Percentiles rank a stretch among this genome's conserved stretches.
phyloP scores from a whole-genome alignment of 2,329 filamentous ascomycete genomes.

The Ascochyta rabiei region DNA sequence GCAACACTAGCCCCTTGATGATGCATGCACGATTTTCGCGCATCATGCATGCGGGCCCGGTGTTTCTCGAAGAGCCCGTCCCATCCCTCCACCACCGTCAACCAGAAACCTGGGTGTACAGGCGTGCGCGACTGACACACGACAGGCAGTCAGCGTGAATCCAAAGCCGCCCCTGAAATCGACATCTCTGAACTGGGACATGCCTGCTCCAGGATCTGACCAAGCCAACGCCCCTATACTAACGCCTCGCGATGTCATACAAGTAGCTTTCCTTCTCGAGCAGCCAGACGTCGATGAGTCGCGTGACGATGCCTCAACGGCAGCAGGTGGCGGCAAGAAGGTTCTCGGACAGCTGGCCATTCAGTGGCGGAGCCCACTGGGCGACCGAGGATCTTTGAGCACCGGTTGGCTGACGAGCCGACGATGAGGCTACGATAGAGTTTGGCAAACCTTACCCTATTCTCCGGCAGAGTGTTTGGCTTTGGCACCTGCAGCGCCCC shows the following conservation, averaged over 20 bases:
- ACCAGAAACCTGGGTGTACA: background rate
- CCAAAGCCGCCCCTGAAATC: constrained; percentile 61
- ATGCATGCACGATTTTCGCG: constrained; percentile 13
- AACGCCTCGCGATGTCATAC: constrained; percentile 67
- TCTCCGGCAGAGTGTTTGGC: constrained; percentile 9
- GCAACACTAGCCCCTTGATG: constrained; percentile 16
- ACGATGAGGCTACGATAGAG: constrained; percentile 31
- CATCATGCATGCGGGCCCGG: constrained; percentile 21
- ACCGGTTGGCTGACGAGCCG: constrained; percentile 74
- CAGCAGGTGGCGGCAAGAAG: constrained; percentile 54
- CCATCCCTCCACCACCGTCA: constrained; percentile 10
- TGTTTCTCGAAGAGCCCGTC: constrained; percentile 7
- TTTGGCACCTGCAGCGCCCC: constrained; percentile 5
- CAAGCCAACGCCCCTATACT: constrained; percentile 54
- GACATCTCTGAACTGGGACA: constrained; percentile 62
- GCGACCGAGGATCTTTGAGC: constrained; percentile 82
- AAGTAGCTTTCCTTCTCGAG: constrained; percentile 68
- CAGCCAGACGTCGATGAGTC: constrained; percentile 57
- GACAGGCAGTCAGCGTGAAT: constrained; percentile 52
- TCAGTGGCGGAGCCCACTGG: constrained; percentile 89
- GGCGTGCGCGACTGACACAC: constrained; percentile 11
- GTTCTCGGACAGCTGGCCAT: constrained; percentile 83
- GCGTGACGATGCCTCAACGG: constrained; percentile 46
- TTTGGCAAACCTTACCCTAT: background rate
- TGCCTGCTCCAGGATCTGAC: constrained; percentile 42